Evolutionary conservation across 2,329 filamentous ascomycete species (phyloP).

Genomic region (Curvularia sp.): DNA sequence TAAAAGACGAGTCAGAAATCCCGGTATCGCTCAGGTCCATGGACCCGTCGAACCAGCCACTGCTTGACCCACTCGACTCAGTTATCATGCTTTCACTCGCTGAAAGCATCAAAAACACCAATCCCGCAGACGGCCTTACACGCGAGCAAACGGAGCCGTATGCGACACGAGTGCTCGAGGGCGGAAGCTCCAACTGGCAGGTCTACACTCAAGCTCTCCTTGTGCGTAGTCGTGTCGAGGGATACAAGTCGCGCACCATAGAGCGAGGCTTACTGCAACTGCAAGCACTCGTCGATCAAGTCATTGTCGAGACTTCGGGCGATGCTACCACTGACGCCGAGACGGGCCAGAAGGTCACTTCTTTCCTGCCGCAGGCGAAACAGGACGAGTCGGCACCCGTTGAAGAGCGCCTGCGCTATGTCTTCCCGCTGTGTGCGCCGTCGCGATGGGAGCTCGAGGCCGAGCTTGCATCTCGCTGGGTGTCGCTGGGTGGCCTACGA

Average conservation of each 20-base stretch:
- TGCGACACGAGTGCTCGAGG: conserved; percentile 83
- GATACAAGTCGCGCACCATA: conserved; percentile 83
- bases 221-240: conserved; percentile 87
- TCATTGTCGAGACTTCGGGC: conserved; percentile 80
- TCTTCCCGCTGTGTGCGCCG: conserved; percentile 83
- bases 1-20: conserved; percentile 60
- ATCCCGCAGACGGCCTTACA: conserved; percentile 82
- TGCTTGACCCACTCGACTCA: conserved; percentile 82
- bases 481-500: conserved; percentile 81
- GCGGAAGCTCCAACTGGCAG: conserved; percentile 96
- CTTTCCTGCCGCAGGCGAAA: conserved; percentile 81
- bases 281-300: conserved; percentile 93
- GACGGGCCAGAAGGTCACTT: conserved; percentile 63
- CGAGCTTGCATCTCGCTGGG: conserved; percentile 93
- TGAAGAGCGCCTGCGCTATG: conserved; percentile 77
- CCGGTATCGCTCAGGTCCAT: conserved; percentile 69
- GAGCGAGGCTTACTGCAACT: conserved; percentile 91
- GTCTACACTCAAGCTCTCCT: conserved; percentile 94
- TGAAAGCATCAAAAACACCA: conserved; percentile 89
- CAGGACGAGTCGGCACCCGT: conserved; percentile 79
- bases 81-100: conserved; percentile 81
- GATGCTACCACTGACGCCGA: conserved; percentile 35
- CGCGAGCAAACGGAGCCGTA: conserved; percentile 94
- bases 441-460: conserved; percentile 94
- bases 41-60: conserved; percentile 80